Conservation (phyloP, 768 basidiomycete species). For the Flagelloscypha sp. region DNA sequence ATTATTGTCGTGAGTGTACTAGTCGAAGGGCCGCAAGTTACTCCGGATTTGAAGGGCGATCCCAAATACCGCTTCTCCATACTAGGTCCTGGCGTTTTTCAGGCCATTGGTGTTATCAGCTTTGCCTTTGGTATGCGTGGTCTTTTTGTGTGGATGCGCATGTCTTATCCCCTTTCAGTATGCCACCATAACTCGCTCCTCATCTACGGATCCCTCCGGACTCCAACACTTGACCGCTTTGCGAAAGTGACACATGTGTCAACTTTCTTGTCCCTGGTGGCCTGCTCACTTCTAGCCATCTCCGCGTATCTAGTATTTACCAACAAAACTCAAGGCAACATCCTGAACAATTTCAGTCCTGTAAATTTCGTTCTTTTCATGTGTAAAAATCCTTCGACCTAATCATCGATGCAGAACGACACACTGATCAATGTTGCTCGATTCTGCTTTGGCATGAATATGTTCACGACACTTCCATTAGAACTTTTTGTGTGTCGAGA, state of each 20-base stretch:
- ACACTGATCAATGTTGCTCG: conserved; percentile 92
- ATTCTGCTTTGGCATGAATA: conserved; percentile 90
- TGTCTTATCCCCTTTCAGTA: conserved; percentile 32
- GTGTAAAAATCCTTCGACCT: not conserved
- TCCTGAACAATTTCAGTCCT: conserved; percentile 86
- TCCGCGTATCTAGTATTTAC: conserved; percentile 87
- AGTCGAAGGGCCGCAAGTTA: conserved; percentile 70
- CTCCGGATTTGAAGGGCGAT: conserved; percentile 68
- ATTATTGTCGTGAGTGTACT: conserved; percentile 86
- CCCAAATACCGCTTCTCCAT: conserved; percentile 67
- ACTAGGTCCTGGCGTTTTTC: conserved; percentile 75
- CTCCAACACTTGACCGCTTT: conserved; percentile 92
- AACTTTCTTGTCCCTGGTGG: conserved; percentile 72
- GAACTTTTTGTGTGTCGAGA: conserved; percentile 98
- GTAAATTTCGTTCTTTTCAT: conserved; percentile 31
- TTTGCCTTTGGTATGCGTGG: conserved; percentile 63
- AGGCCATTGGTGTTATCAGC: conserved; percentile 95
- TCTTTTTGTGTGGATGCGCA: not conserved
- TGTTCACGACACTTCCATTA: conserved; percentile 96
- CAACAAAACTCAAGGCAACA: conserved; percentile 89
- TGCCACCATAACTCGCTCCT: conserved; percentile 97
- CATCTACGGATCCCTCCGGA: conserved; percentile 89
- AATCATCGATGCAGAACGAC: conserved; percentile 43
- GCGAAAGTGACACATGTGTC: conserved; percentile 89
- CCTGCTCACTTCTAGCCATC: conserved; percentile 79